Evolutionary conservation across 2,329 filamentous ascomycete genomes (phyloP), one percentile per base, ranked within the genome.

Genomic region (Aureobasidium vineae): DNA sequence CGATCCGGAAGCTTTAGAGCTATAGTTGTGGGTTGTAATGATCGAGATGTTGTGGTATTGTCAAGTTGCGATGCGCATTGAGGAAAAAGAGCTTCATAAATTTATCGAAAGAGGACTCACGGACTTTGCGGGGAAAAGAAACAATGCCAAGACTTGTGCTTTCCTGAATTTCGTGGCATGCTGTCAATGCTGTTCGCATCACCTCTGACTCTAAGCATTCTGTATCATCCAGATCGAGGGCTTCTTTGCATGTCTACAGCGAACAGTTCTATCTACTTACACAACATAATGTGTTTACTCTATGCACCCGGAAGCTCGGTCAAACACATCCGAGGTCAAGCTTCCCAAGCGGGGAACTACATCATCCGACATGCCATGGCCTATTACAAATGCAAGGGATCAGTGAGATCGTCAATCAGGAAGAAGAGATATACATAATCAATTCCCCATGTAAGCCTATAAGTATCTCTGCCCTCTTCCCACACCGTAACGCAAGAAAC

Each of bases 301-400:
- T 10, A 36, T 36, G 33, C 33, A 36, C 33, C 11, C 8, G 8
- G 5, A 26, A 11, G 13, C 43, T 47, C 43, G 15, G 21, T 47
- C 5, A 47, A 40, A 16, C 28, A 33, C 54, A 45, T 21, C 54
- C 54, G 54, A 59, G 54, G 54, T 45, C 45, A 59, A 59, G 54
- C 54, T 59, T 59, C 43, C 26, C 41, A 49, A 49, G 57, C 43
- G 57, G 57, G 57, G 57, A 59, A 45, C 54, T 59, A 59, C 54
- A 59, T 59, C 54, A 59, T 59, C 54, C 54, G 54, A 19, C 33
- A 59, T 59, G 54, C 45, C 45, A 26, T 28, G 28, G 33, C 21
- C 45, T n/a, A 59, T 59, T 43, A 59, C 54, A 45, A 59, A 59
- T 59, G 54, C 54, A 59, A 31, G 23, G 10, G 16, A 43, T 43